Evolutionary conservation across 2,329 filamentous ascomycete genomes (phyloP), one percentile per base, ranked within the genome.

Genomic region (Corniculantispora saksenae): DNA sequence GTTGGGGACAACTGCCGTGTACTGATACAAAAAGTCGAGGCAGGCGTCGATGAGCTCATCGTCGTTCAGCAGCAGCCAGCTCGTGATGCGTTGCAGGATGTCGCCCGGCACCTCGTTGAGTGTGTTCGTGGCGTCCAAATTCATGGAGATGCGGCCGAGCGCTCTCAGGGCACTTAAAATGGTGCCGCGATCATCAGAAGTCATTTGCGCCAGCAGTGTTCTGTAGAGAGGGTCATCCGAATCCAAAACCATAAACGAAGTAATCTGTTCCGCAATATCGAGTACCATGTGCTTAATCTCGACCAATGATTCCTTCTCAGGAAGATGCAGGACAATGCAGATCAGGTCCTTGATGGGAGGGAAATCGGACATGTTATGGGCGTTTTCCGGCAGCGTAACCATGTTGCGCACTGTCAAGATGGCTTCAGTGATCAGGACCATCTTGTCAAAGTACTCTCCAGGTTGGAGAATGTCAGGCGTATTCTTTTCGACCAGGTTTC

Each of bases 11-110:
- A 93, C 89, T 0, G 93, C 92, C 0, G 94, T 97, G 78, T 94
- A 99, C 75, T 97, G 93, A 74, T 98, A 98, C 40, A 98, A 84
- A 73, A 99, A 97, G 77, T 99, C 95, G 38, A 99, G 84, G 67
- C 91, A 93, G 21, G 93, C 91, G 72, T 93, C 91, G 70, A 94
- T 86, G 17, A 99, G 83, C 73, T 97, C 94, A 74, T 97, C 93
- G 71, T 99, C 95, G 69, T 95, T 91, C 9, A 95, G 84, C 32
- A 95, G 79, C 8, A 94, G 83, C 87, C 91, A 93, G 69, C 90
- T 85, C 66, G 86, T 86, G 57, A 95, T 86, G 51, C 85, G 86
- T 70, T 89, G 85, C 27, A 98, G 79, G 1, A 88, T 84, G 3
- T 81, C 75, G 2, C 83, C 77, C 2, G 93, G 88, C 9, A 97